These are phyloP conservation scores for Apophysomyces elegans DNA, from an alignment of 371 early-diverging fungal species.

Conservation along the genomic window DNA sequence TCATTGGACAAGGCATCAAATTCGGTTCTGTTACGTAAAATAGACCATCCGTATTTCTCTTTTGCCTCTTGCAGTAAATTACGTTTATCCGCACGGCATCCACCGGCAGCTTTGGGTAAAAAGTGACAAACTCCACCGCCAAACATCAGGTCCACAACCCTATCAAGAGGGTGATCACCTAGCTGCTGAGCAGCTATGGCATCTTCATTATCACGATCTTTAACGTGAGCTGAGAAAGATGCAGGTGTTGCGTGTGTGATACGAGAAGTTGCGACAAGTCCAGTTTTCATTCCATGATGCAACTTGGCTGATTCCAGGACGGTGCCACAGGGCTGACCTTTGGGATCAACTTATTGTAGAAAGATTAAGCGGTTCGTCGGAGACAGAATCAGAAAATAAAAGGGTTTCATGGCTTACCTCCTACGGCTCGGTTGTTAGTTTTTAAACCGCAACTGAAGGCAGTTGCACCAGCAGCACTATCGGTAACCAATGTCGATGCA, in stretches of 20 bases:
- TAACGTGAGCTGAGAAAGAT: conserved; percentile 79
- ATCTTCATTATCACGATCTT: conserved; percentile 72
- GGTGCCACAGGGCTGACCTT: conserved; percentile 82
- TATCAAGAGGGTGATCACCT: conserved; percentile 79
- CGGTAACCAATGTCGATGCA: conserved; percentile 79
- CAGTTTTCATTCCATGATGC: conserved; percentile 73
- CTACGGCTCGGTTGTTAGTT: conserved; percentile 88
- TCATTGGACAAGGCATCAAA: conserved; percentile 59
- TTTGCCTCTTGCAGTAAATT: conserved; percentile 65
- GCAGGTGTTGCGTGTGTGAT: conserved; percentile 90
- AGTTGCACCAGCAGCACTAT: conserved; percentile 95
- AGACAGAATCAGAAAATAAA: not conserved
- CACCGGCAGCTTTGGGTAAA: conserved; percentile 58
- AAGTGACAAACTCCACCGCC: conserved; percentile 92
- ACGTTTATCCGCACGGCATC: conserved; percentile 76
- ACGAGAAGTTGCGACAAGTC: conserved; percentile 87
- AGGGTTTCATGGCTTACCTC: conserved; percentile 34
- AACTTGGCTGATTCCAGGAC: conserved; percentile 90
- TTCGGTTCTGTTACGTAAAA: conserved; percentile 48
- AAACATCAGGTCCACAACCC: conserved; percentile 82
- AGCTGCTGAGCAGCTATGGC: conserved; percentile 86
- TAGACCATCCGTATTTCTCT: conserved; percentile 62
- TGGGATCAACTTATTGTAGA: conserved; percentile 47
- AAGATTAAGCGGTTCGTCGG: not conserved
- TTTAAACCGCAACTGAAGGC: conserved; percentile 86